Evolutionary conservation across 163 green algal genomes (phyloP).

Genomic region (Volvox carteri): DNA sequence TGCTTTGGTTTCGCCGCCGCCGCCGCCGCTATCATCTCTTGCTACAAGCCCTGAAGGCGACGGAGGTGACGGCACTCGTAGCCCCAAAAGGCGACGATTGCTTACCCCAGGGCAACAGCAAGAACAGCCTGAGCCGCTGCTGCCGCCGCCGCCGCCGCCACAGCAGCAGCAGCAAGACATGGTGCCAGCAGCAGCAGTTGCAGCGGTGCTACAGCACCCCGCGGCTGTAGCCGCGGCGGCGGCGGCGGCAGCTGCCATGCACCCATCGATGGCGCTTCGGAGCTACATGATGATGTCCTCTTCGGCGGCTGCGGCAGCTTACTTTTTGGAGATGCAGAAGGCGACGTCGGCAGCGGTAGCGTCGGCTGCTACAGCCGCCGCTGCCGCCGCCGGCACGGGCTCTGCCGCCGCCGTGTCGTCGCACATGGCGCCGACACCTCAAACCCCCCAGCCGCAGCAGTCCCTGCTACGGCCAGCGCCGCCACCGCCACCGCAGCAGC

Average conservation of each 20-base stretch:
- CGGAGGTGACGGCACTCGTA: background rate
- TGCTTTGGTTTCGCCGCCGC: background rate
- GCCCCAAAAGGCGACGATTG: constrained; percentile 1
- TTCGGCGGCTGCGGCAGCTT: background rate
- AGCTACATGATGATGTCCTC: constrained; percentile 22
- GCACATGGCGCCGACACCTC: background rate
- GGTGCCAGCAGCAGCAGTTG: background rate
- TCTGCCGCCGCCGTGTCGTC: background rate
- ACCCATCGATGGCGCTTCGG: background rate
- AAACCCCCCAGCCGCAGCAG: background rate
- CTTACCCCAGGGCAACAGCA: background rate
- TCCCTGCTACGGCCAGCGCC: too few relatives aligned
- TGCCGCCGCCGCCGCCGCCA: background rate
- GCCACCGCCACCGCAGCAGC: background rate
- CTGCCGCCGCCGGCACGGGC: background rate
- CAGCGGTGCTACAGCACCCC: background rate
- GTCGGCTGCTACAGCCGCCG: background rate
- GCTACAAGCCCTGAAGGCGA: background rate
- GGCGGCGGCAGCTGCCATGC: constrained; percentile 12
- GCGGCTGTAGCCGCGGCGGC: background rate
- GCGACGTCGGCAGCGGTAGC: background rate
- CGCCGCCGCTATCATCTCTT: background rate
- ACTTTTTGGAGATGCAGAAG: constrained; percentile 23
- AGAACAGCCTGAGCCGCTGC: background rate
- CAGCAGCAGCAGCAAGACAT: background rate